A percentile compares a stretch with the other conserved stretches of the same genome.
Conservation (phyloP, 768 basidiomycete species). For the Amanita pseudoporphyria region DNA sequence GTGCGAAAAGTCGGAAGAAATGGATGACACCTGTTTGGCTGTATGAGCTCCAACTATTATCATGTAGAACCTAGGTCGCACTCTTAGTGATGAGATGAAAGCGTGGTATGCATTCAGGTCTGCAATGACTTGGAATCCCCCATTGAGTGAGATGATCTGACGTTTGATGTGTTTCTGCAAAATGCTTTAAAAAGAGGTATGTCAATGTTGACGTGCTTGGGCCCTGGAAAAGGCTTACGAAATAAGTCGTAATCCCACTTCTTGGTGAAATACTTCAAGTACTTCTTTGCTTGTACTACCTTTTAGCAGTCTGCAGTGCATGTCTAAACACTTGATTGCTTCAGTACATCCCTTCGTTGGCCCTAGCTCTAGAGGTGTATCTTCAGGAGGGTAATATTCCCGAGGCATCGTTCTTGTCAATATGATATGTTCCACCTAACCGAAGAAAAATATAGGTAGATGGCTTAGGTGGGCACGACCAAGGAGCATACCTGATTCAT, state of each 20-base stretch:
- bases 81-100: slow-evolving; percentile 84
- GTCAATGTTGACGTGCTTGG: too few species aligned
- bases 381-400: slow-evolving; percentile 87
- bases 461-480: background rate
- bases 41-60: background rate
- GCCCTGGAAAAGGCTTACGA: slow-evolving; percentile 40
- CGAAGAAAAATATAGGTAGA: background rate
- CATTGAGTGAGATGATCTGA: slow-evolving; percentile 89
- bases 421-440: slow-evolving; percentile 89
- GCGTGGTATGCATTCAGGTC: slow-evolving; percentile 91
- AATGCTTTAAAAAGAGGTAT: slow-evolving; percentile 47
- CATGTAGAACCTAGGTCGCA: slow-evolving; percentile 17
- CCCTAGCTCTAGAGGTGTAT: slow-evolving; percentile 66
- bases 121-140: slow-evolving; percentile 93
- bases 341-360: slow-evolving; percentile 86
- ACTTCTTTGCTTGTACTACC: slow-evolving; percentile 96
- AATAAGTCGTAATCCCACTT: slow-evolving; percentile 86
- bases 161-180: slow-evolving; percentile 95
- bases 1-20: slow-evolving; percentile 84
- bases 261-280: slow-evolving; percentile 95
- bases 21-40: slow-evolving; percentile 48
- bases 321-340: slow-evolving; percentile 80
- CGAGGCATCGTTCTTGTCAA: slow-evolving; percentile 70
- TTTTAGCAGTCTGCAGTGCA: slow-evolving; percentile 84
- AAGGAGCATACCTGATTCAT: slow-evolving; percentile 72